A percentile compares a stretch with the other conserved stretches of the same genome.
Evolutionary conservation across 768 basidiomycete species (phyloP).

Genomic region (Mycena pura): DNA sequence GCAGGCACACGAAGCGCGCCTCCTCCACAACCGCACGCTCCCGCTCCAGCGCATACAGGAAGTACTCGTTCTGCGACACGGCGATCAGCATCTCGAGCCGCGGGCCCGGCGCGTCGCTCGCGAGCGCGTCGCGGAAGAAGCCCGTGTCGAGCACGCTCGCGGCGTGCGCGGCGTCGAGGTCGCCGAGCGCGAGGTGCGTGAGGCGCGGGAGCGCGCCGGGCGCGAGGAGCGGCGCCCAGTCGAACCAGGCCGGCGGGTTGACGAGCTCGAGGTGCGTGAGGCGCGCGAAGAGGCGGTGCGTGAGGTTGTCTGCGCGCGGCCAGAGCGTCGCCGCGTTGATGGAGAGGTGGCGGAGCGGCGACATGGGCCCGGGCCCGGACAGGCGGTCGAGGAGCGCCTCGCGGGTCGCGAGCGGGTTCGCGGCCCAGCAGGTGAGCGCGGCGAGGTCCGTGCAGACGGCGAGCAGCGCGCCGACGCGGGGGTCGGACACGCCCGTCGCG

Average conservation of each 20-base stretch:
- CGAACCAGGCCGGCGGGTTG: conserved; percentile 33
- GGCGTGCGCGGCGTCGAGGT: conserved; percentile 27
- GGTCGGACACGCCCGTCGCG: conserved; percentile 28
- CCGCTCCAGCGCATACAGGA: conserved; percentile 24
- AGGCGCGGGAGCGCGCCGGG: conserved; percentile 34
- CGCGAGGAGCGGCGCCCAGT: conserved; percentile 34
- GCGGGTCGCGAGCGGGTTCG: conserved; percentile 20
- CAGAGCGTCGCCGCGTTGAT: conserved; percentile 14
- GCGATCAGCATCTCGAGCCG: conserved; percentile 33
- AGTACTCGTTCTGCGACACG: conserved; percentile 31
- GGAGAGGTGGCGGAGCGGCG: conserved; percentile 12
- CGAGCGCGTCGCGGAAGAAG: conserved; percentile 28
- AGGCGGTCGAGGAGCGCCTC: conserved; percentile 8
- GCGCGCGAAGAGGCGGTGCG: conserved; percentile 18
- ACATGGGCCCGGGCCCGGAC: too few relatives aligned
- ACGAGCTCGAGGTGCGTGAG: conserved; percentile 28
- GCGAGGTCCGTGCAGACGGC: conserved; percentile 34
- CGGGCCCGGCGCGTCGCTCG: conserved; percentile 23
- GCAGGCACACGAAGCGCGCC: conserved; percentile 33
- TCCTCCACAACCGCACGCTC: conserved; percentile 29
- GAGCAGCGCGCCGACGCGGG: conserved; percentile 30
- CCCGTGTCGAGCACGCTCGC: conserved; percentile 24
- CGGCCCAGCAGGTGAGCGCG: conserved; percentile 35
- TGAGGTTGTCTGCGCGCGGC: conserved; percentile 2
- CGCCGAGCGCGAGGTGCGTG: conserved; percentile 41